Percentiles rank a stretch among this genome's conserved stretches.
Conservation (phyloP, 1,139 yeast genomes). For the Eremothecium coryli region DNA sequence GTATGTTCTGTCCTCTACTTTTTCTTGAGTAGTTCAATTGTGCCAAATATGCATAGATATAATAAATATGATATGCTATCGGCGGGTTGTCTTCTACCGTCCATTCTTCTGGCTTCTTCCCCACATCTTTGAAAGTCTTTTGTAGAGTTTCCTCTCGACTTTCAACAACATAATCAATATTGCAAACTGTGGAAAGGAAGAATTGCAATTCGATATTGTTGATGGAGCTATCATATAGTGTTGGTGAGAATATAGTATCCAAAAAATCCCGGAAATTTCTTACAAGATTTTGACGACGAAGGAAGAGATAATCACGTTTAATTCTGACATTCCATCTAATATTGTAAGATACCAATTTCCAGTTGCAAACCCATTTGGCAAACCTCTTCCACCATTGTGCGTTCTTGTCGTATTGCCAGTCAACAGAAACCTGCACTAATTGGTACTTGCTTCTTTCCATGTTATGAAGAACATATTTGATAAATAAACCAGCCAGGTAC, state of each 20-base stretch:
- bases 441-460: conserved; percentile 28
- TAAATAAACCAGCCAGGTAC: conserved; percentile 27
- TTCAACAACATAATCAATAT: conserved; percentile 22
- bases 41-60: neutral
- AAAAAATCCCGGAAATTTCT: neutral
- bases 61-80: conserved; percentile 1
- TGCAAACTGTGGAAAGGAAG: conserved; percentile 19
- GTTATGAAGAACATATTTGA: conserved; percentile 20
- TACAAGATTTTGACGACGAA: conserved; percentile 14
- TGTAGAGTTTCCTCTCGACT: conserved; percentile 16
- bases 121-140: neutral
- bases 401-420: conserved; percentile 21
- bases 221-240: conserved; percentile 11
- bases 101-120: neutral
- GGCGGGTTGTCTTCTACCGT: conserved; percentile 1
- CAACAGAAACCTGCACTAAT: conserved; percentile 26
- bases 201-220: conserved; percentile 17
- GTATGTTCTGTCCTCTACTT: conserved; percentile 1
- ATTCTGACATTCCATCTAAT: conserved; percentile 28
- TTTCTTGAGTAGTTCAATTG: neutral
- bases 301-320: conserved; percentile 19
- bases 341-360: conserved; percentile 27
- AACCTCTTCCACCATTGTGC: conserved; percentile 27
- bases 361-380: conserved; percentile 24
- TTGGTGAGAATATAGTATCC: conserved; percentile 11